phyloP scores from a whole-genome alignment of 208 protist genomes.

The Leishmania braziliensis region DNA sequence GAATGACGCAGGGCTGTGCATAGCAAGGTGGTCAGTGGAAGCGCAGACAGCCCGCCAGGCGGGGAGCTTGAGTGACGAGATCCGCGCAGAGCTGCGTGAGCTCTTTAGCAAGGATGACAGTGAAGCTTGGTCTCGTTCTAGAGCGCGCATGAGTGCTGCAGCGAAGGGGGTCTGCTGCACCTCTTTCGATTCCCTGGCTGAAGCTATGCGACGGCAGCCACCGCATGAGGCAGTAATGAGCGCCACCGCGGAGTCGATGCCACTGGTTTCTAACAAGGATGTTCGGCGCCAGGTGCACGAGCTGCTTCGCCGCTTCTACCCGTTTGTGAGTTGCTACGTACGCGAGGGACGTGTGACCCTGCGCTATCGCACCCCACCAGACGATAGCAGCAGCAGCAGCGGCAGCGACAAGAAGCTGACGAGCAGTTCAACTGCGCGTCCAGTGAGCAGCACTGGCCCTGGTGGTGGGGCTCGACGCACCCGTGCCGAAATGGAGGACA shows the following conservation, averaged over 20 bases:
- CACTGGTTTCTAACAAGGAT: conserved; percentile 53
- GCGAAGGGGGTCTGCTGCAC: conserved; percentile 18
- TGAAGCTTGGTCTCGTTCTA: background rate
- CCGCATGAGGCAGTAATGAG: background rate
- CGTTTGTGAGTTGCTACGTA: conserved; percentile 60
- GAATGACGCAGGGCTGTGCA: conserved; percentile 25
- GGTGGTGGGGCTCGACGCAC: conserved; percentile 6
- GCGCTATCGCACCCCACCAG: conserved; percentile 6
- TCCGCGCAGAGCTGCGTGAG: conserved; percentile 2
- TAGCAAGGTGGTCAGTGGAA: conserved; percentile 38
- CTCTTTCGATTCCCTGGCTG: conserved; percentile 16
- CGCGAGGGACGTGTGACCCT: conserved; percentile 47
- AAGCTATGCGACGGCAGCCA: conserved; percentile 9
- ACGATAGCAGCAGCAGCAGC: background rate
- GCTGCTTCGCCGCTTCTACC: conserved; percentile 62
- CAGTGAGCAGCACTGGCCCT: background rate
- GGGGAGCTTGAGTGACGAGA: conserved; percentile 4
- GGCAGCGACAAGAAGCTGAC: background rate
- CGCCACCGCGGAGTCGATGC: background rate
- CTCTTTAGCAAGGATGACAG: background rate
- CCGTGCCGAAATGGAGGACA: background rate
- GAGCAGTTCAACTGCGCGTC: background rate
- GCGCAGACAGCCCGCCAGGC: conserved; percentile 20
- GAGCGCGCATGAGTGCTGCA: background rate
- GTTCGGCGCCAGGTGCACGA: conserved; percentile 71